A percentile compares a stretch with the other conserved stretches of the same genome.
Evolutionary conservation across 1,139 yeast genomes (phyloP).

Genomic region (Debaryomycetaceae sp.): DNA sequence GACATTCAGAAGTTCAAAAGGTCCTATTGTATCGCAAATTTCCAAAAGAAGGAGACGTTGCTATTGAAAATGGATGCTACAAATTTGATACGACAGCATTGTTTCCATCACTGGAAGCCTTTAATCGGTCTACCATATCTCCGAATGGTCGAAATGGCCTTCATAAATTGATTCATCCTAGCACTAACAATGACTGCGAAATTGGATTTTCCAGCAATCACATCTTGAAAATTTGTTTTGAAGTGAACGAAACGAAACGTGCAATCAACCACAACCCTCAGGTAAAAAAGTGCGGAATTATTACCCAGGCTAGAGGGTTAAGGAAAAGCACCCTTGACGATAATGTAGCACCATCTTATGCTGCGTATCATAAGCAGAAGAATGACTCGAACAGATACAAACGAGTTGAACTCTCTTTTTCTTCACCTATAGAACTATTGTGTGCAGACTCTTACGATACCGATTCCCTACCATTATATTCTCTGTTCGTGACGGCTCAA

Average conservation of each 20-base stretch:
- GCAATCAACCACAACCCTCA: background rate
- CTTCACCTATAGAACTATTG: conserved; percentile 12
- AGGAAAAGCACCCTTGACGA: background rate
- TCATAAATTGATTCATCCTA: conserved; percentile 10
- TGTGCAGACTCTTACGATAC: conserved; percentile 11
- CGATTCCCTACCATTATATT: conserved; percentile 11
- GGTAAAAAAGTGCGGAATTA: background rate
- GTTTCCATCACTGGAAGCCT: conserved; percentile 3
- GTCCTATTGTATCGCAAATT: conserved; percentile 6
- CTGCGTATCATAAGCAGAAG: conserved; percentile 9
- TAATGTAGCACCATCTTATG: conserved; percentile 7
- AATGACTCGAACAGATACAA: conserved; percentile 7
- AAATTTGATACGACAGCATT: conserved; percentile 1
- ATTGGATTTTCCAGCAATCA: conserved; percentile 10
- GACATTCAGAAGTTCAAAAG: conserved; percentile 8
- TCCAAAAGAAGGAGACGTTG: conserved; percentile 5
- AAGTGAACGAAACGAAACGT: conserved; percentile 9
- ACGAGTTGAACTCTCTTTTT: conserved; percentile 13
- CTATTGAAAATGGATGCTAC: conserved; percentile 2
- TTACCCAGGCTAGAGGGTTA: background rate
- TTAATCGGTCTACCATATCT: background rate
- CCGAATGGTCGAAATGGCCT: background rate
- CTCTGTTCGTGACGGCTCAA: background rate
- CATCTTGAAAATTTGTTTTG: conserved; percentile 10
- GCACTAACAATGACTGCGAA: conserved; percentile 3